These are phyloP conservation scores for Rugonectria rugulosa DNA, from an alignment of 2,329 filamentous ascomycete species.

Conservation along the genomic window DNA sequence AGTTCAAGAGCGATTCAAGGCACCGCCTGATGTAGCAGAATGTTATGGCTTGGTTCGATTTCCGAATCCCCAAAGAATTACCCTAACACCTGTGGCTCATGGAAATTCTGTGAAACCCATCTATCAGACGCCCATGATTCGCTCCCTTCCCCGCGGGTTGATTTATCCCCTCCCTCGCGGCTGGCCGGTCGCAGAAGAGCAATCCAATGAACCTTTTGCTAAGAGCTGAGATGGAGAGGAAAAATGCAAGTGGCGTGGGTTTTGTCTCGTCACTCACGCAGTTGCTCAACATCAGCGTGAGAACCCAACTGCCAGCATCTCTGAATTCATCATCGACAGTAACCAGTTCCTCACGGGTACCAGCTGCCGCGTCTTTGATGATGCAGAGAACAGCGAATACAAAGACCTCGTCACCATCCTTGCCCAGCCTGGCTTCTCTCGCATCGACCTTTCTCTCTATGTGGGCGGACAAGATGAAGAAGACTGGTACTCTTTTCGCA, in stretches of 20 bases:
- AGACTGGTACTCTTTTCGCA: neutral
- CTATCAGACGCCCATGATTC: neutral
- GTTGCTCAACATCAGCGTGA: neutral
- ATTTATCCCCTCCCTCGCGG: neutral
- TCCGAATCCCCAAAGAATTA: neutral
- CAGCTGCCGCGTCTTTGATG: neutral
- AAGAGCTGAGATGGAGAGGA: neutral
- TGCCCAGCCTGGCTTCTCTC: neutral
- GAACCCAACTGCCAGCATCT: neutral
- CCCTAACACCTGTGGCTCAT: neutral
- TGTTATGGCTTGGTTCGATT: neutral
- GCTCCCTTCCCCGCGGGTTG: neutral
- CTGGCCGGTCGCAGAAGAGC: neutral
- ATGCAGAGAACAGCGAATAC: neutral
- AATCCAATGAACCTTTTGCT: neutral
- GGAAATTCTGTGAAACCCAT: neutral
- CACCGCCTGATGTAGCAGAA: neutral
- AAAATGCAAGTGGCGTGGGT: conserved; percentile 18
- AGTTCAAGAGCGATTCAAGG: neutral
- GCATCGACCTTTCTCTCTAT: conserved; percentile 1
- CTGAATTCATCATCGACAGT: conserved; percentile 8
- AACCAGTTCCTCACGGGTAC: conserved; percentile 1
- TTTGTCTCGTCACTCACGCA: neutral
- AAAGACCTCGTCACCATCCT: neutral
- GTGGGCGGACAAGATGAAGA: neutral